A percentile compares a stretch with the other conserved stretches of the same genome.
Conservation (phyloP, 208 protist genomes). For the Acanthamoeba pearcei region DNA sequence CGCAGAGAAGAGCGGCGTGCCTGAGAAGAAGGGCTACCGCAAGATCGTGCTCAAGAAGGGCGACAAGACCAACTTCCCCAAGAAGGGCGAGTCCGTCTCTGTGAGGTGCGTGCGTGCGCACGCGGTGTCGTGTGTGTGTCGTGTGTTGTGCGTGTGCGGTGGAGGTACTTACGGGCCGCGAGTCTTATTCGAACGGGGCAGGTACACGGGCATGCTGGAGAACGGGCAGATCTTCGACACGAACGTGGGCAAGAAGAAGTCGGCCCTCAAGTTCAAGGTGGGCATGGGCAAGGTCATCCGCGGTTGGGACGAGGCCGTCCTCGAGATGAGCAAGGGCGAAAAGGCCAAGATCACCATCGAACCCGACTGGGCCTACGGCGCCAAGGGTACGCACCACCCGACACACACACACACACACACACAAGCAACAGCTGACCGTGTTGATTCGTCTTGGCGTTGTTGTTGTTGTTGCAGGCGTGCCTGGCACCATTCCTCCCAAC, state of each 20-base stretch:
- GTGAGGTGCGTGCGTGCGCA: background rate
- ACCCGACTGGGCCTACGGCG: conserved; percentile 53
- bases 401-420: background rate
- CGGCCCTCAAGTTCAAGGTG: conserved; percentile 39
- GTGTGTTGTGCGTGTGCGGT: background rate
- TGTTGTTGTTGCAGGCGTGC: background rate
- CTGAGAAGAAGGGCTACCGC: conserved; percentile 55
- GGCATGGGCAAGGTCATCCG: conserved; percentile 17
- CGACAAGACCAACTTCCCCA: conserved; percentile 59
- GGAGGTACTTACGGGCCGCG: too few relatives aligned
- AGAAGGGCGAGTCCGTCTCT: conserved; percentile 26
- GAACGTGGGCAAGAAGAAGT: conserved; percentile 48
- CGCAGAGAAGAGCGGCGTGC: background rate
- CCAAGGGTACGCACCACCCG: background rate
- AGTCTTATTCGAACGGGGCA: background rate
- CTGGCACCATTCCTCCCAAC: conserved; percentile 51
- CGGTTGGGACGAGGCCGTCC: conserved; percentile 14
- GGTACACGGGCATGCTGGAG: conserved; percentile 60
- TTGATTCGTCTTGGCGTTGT: background rate
- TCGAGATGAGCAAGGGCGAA: conserved; percentile 62
- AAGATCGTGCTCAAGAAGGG: conserved; percentile 46
- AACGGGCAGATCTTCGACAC: conserved; percentile 27
- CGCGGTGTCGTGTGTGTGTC: background rate
- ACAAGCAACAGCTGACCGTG: background rate
- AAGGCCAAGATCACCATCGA: conserved; percentile 71